Evolutionary conservation across 2,329 filamentous ascomycete species (phyloP), one percentile per base, ranked within the genome.

Genomic region (Penicillium sp.): DNA sequence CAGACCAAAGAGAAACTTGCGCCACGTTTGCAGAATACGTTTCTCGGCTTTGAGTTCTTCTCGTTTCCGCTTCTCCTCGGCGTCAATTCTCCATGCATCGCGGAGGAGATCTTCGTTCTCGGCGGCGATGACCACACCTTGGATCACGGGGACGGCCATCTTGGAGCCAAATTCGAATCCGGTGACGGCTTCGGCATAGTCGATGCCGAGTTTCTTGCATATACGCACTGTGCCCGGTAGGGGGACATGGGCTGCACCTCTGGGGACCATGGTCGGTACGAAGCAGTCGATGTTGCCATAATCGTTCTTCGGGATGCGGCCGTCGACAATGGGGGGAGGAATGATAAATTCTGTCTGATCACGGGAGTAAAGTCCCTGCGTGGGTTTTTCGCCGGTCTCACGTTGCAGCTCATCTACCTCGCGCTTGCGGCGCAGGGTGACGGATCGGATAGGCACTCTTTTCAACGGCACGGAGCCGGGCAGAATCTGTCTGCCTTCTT

Each of bases 251-350:
- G 86, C 80, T 2, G 90, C 90, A 0, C 93, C 91, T 36, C 72
- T 70, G 0, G 93, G 93, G 26, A 94, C 84, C 93, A 98, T 97
- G 53, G 88, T 90, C 35, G 89, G 85, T 0, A 88, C 90, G 65
- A 95, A 98, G 46, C 95, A 82, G 66, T 98, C 93, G 52, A 98
- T 97, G 57, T 98, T 98, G 7, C 91, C 91, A 59, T 91, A 98
- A 33, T 84, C 83, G 59, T 98, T 98, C 68, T 93, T 94, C 0
- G 93, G 93, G 51, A 97, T 96, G 11, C 86, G 70, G 0, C 91
- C 91, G 59, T 95, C 80, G 51, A 81, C 68, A 47, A 96, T 95
- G 0, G 90, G 90, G 1, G 85, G 81, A 1, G 91, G 91, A 47
- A 96, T 91, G 65, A 97, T 97, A 83, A 88, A 96, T 47, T 95